phyloP scores from a whole-genome alignment of 2,329 filamentous ascomycete genomes.

The Epichloe gansuensis region DNA sequence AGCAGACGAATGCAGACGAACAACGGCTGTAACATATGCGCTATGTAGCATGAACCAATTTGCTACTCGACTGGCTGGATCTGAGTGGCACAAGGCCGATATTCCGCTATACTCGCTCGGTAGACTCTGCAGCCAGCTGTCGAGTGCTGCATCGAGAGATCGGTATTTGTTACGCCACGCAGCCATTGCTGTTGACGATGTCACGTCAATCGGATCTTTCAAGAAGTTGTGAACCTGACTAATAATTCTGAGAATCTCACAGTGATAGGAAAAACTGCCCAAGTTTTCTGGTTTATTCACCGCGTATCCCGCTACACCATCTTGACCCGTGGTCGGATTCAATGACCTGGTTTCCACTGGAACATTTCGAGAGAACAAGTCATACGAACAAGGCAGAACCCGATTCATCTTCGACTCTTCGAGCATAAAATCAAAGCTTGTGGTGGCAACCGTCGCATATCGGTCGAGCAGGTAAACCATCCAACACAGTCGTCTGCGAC shows the following conservation, averaged over 20 bases:
- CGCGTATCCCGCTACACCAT: conserved; percentile 14
- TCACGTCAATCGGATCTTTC: conserved; percentile 26
- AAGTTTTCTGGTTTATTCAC: conserved; percentile 29
- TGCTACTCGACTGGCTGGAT: conserved; percentile 31
- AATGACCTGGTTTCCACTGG: conserved; percentile 28
- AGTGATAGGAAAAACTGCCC: conserved; percentile 32
- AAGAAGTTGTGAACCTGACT: conserved; percentile 31
- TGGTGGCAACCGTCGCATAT: conserved; percentile 29
- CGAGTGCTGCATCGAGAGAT: conserved; percentile 25
- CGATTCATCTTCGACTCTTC: conserved; percentile 26
- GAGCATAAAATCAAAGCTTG: conserved; percentile 28
- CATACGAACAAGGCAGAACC: conserved; percentile 30
- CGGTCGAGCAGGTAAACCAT: conserved; percentile 32
- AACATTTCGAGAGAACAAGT: conserved; percentile 30
- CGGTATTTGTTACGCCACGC: conserved; percentile 29
- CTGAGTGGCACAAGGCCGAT: conserved; percentile 30
- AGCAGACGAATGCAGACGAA: conserved; percentile 30
- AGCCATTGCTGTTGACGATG: conserved; percentile 24
- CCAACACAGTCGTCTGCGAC: conserved; percentile 28
- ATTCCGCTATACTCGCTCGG: conserved; percentile 33
- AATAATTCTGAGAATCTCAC: conserved; percentile 29
- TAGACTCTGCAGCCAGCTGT: conserved; percentile 28
- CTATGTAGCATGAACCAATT: conserved; percentile 35
- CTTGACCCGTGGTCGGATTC: conserved; percentile 13
- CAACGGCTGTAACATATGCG: conserved; percentile 30